phyloP scores from a whole-genome alignment of 2,329 filamentous ascomycete species.

The Exophiala viscosa region DNA sequence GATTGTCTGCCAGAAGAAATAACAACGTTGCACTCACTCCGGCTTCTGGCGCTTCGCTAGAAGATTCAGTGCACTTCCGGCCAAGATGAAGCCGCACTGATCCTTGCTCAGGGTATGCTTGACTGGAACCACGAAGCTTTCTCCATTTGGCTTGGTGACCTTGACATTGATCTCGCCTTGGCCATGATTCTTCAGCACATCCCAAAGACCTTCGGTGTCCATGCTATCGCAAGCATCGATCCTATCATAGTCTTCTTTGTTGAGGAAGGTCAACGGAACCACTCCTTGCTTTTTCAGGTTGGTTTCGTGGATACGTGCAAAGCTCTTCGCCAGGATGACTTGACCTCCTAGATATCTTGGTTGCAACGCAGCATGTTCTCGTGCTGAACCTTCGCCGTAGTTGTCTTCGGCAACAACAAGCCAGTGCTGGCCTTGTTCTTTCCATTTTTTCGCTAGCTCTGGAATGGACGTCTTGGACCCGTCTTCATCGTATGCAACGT shows the following conservation, averaged over 20 bases:
- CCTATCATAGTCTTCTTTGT: constrained; percentile 82
- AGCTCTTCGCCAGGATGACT: constrained; percentile 79
- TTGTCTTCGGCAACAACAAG: constrained; percentile 96
- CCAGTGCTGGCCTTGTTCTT: constrained; percentile 71
- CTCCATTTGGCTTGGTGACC: constrained; percentile 62
- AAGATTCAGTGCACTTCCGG: constrained; percentile 89
- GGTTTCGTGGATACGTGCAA: constrained; percentile 90
- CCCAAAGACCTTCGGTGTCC: constrained; percentile 74
- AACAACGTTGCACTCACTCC: constrained; percentile 8
- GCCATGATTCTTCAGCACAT: constrained; percentile 75
- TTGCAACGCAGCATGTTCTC: constrained; percentile 86
- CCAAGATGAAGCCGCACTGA: constrained; percentile 87
- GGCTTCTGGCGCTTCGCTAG: constrained; percentile 53
- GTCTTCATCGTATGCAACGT: constrained; percentile 82
- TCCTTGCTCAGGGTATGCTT: constrained; percentile 85
- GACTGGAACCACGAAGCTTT: constrained; percentile 68
- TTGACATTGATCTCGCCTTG: constrained; percentile 68
- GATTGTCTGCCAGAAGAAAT: background rate
- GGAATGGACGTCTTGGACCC: constrained; percentile 75
- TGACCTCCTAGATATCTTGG: constrained; percentile 85
- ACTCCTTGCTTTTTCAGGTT: constrained; percentile 98
- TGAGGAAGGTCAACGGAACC: constrained; percentile 83
- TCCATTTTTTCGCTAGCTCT: constrained; percentile 81
- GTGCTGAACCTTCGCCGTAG: constrained; percentile 86
- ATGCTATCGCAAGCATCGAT: constrained; percentile 82